These are phyloP conservation scores for Melaleuca quinquenervia DNA, from an alignment of 345 rosid genomes.

Conservation along the genomic window DNA sequence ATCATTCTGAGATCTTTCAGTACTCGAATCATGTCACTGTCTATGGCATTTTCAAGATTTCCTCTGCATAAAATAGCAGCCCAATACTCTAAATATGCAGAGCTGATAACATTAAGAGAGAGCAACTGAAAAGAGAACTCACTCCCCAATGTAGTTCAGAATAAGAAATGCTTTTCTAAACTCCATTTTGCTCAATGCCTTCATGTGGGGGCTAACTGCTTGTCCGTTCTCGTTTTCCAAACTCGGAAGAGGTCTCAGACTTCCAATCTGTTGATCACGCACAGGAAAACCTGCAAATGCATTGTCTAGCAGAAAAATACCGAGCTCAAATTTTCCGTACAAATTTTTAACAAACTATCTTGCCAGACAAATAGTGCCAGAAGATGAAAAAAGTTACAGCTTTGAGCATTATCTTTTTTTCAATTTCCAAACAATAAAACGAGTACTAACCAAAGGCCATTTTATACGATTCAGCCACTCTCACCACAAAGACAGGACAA, in stretches of 20 bases:
- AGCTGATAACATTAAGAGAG: not conserved
- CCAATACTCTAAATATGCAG: not conserved
- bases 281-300: not conserved
- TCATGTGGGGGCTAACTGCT: constrained; percentile 13
- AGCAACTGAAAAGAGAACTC: constrained; percentile 4
- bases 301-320: not conserved
- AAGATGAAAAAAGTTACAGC: not conserved
- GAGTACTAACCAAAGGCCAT: not conserved
- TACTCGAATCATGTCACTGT: constrained; percentile 25
- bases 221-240: not conserved
- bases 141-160: constrained; percentile 52
- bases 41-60: constrained; percentile 15
- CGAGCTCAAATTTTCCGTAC: not conserved
- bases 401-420: not conserved
- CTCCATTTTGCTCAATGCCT: constrained; percentile 52
- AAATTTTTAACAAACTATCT: not conserved
- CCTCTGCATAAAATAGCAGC: constrained; percentile 9
- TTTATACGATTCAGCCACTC: not conserved
- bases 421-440: not conserved
- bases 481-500: not conserved
- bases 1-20: constrained; percentile 32
- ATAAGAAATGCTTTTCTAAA: constrained; percentile 53
- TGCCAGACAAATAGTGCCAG: not conserved
- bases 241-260: not conserved
- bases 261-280: not conserved